Evolutionary conservation across 345 rosid species (phyloP).

Genomic region (Conringia planisiliqua): DNA sequence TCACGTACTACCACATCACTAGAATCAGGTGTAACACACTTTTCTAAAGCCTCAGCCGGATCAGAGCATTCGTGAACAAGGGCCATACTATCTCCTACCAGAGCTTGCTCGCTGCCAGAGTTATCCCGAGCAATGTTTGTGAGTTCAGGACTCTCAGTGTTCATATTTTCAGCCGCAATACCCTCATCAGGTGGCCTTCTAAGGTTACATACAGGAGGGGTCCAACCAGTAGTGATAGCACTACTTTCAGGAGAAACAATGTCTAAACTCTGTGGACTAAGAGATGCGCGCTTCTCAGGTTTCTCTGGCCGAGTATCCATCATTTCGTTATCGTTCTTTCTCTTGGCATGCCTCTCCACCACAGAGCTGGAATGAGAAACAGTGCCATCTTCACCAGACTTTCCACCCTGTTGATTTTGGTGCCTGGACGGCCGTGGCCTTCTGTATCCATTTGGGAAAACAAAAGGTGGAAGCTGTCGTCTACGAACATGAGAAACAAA

Average conservation of each 20-base stretch:
- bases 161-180: slow-evolving; percentile 26
- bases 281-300: slow-evolving; percentile 46
- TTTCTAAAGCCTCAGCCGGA: slow-evolving; percentile 31
- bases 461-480: slow-evolving; percentile 63
- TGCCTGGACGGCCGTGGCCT: slow-evolving; percentile 50
- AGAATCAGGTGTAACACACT: slow-evolving; percentile 38
- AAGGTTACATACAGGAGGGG: slow-evolving; percentile 36
- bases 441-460: slow-evolving; percentile 61
- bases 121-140: slow-evolving; percentile 18
- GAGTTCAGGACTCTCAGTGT: slow-evolving; percentile 7
- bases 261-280: slow-evolving; percentile 44
- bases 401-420: slow-evolving; percentile 43
- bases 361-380: slow-evolving; percentile 38
- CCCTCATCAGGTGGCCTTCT: slow-evolving; percentile 32
- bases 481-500: slow-evolving; percentile 70
- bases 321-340: slow-evolving; percentile 44
- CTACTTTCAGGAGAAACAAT: slow-evolving; percentile 46
- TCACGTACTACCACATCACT: slow-evolving; percentile 21
- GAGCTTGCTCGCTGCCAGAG: slow-evolving; percentile 24
- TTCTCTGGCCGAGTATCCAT: slow-evolving; percentile 41
- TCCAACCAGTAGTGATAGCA: slow-evolving; percentile 37
- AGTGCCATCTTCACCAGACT: slow-evolving; percentile 44
- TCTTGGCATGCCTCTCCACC: slow-evolving; percentile 44
- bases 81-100: slow-evolving; percentile 29
- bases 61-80: slow-evolving; percentile 36